Percentiles rank a stretch among this genome's conserved stretches.
phyloP scores from a whole-genome alignment of 345 rosid species.

The Eucalyptus urophylla region DNA sequence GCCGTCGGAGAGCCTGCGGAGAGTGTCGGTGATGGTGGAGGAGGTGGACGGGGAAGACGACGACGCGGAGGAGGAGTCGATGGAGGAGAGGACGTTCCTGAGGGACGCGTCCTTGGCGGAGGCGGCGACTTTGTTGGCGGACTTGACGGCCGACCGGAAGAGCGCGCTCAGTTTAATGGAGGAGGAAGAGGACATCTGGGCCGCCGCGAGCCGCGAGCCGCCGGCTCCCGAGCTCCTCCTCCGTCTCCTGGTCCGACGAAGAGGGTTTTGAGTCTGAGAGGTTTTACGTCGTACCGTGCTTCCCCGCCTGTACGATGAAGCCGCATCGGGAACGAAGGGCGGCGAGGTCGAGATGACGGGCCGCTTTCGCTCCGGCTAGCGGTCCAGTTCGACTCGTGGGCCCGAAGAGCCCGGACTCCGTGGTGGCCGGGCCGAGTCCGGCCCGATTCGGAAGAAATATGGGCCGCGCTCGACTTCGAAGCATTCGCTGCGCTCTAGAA shows the following conservation, averaged over 20 bases:
- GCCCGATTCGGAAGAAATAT: background rate
- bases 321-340: background rate
- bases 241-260: background rate
- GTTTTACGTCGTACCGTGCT: background rate
- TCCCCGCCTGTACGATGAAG: background rate
- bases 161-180: constrained; percentile 5
- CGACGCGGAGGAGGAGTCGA: background rate
- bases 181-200: constrained; percentile 12
- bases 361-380: background rate
- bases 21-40: background rate
- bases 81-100: background rate
- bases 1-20: background rate
- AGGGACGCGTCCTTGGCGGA: background rate
- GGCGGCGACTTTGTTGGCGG: background rate
- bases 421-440: background rate
- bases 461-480: background rate
- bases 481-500: background rate
- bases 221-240: background rate
- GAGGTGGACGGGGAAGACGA: background rate
- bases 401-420: background rate
- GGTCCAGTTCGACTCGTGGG: background rate
- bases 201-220: background rate
- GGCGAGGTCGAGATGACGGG: background rate
- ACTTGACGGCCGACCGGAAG: background rate
- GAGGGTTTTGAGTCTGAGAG: background rate